These are phyloP conservation scores for Sugiyamaella mastotermitis DNA, from an alignment of 805 yeast species.

Conservation along the genomic window DNA sequence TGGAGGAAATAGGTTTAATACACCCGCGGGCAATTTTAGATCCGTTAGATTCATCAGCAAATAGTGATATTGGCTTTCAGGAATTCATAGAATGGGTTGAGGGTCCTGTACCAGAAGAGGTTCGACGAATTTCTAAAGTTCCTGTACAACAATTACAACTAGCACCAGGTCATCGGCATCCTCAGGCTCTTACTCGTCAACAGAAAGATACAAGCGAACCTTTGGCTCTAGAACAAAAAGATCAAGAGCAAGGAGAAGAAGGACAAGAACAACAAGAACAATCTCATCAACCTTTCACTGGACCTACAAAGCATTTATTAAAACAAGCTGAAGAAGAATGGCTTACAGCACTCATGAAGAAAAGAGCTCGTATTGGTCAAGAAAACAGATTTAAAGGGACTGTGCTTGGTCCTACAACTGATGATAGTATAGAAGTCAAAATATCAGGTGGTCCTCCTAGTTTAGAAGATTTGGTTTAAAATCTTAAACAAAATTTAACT, in stretches of 20 bases:
- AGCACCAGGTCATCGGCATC: too few relatives aligned
- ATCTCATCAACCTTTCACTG: conserved; percentile 3
- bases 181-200: too few relatives aligned
- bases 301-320: not conserved
- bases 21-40: conserved; percentile 54
- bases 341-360: conserved; percentile 27
- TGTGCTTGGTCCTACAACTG: conserved; percentile 16
- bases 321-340: conserved; percentile 25
- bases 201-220: too few relatives aligned
- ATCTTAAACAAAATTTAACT: too few relatives aligned
- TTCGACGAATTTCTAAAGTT: conserved; percentile 28
- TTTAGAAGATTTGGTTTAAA: conserved; percentile 17
- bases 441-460: conserved; percentile 22
- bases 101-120: conserved; percentile 39
- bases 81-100: conserved; percentile 54
- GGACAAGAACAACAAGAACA: conserved; percentile 5
- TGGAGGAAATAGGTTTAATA: conserved; percentile 56
- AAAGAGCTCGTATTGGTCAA: conserved; percentile 31
- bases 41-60: conserved; percentile 43
- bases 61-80: conserved; percentile 42
- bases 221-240: too few relatives aligned
- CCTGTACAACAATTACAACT: conserved; percentile 4
- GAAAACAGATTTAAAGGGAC: conserved; percentile 29
- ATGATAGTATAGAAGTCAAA: conserved; percentile 2
- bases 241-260: conserved; percentile 2